Conservation (phyloP, 108 stramenopile species). For the Asterionellopsis glacialis region DNA sequence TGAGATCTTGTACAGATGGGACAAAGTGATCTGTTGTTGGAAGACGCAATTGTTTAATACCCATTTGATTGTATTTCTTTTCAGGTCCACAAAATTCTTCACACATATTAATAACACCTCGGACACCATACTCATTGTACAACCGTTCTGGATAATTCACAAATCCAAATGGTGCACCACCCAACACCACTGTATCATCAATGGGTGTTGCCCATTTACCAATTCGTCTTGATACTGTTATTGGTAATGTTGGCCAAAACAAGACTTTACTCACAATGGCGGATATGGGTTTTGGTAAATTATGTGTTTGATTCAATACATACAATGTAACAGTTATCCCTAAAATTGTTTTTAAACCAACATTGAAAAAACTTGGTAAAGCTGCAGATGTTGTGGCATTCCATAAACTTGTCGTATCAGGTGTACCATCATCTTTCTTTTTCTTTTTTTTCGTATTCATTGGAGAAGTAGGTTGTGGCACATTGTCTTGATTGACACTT, state of each 20-base stretch:
- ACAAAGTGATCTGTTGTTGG: slow-evolving; percentile 86
- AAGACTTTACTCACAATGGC: slow-evolving; percentile 52
- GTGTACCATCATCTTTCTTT: too few relatives aligned
- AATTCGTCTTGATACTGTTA: slow-evolving; percentile 59
- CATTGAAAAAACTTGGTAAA: too few relatives aligned
- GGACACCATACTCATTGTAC: slow-evolving; percentile 44
- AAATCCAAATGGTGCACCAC: slow-evolving; percentile 78
- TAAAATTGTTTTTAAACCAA: slow-evolving; percentile 8
- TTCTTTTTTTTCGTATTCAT: too few relatives aligned
- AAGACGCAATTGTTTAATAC: slow-evolving; percentile 66
- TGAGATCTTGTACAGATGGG: slow-evolving; percentile 64
- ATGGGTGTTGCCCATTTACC: slow-evolving; percentile 72
- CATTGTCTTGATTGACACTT: too few relatives aligned
- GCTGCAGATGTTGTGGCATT: too few relatives aligned
- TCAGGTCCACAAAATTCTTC: slow-evolving; percentile 75
- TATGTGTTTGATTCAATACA: slow-evolving; percentile 71
- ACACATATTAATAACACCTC: slow-evolving; percentile 81
- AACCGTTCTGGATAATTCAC: slow-evolving; percentile 52
- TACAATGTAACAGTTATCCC: slow-evolving; percentile 61
- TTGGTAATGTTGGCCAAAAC: slow-evolving; percentile 83
- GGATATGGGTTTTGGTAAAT: slow-evolving; percentile 57
- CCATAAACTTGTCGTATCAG: too few relatives aligned
- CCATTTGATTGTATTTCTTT: slow-evolving; percentile 52
- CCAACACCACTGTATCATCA: slow-evolving; percentile 74
- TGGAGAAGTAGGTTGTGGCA: too few relatives aligned